A percentile compares a stretch with the other conserved stretches of the same genome.
Evolutionary conservation across 73 alveolate genomes (phyloP).

Genomic region (Stentor coeruleus): DNA sequence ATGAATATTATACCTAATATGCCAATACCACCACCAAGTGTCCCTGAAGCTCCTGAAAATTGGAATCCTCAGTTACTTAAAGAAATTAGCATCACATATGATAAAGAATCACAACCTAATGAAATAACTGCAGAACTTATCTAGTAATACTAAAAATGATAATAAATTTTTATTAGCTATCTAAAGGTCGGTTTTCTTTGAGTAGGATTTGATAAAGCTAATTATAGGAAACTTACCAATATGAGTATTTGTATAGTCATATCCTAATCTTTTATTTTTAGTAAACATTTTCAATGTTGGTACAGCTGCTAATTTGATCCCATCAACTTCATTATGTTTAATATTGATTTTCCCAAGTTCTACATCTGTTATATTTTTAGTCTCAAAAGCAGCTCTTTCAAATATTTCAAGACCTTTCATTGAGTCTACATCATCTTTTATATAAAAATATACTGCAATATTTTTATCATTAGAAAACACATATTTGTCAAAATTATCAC

Average conservation of each 20-base stretch:
- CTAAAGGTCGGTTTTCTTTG: no score
- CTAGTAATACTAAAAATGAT: no score
- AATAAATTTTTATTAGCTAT: no score
- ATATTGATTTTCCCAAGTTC: conserved; percentile 67
- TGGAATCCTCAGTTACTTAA: conserved; percentile 23
- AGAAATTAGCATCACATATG: background rate
- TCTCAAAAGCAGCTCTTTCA: conserved; percentile 63
- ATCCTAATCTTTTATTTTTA: background rate
- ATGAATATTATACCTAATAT: background rate
- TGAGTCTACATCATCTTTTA: conserved; percentile 88
- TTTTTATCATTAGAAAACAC: conserved; percentile 61
- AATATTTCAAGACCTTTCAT: conserved; percentile 69
- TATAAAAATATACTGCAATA: conserved; percentile 81
- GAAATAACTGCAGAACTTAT: no score
- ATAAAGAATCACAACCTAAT: background rate
- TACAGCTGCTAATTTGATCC: conserved; percentile 18
- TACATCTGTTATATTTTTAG: conserved; percentile 53
- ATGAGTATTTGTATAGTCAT: background rate
- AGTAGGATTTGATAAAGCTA: no score
- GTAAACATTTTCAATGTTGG: conserved; percentile 9
- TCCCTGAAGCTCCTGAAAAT: background rate
- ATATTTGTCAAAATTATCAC: conserved; percentile 66
- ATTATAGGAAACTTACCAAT: no score
- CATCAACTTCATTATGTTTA: conserved; percentile 66
- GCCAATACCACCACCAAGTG: no score